Conservation (phyloP, 1,284 basidiomycete genomes). For the Cutaneotrichosporon mucoides region DNA sequence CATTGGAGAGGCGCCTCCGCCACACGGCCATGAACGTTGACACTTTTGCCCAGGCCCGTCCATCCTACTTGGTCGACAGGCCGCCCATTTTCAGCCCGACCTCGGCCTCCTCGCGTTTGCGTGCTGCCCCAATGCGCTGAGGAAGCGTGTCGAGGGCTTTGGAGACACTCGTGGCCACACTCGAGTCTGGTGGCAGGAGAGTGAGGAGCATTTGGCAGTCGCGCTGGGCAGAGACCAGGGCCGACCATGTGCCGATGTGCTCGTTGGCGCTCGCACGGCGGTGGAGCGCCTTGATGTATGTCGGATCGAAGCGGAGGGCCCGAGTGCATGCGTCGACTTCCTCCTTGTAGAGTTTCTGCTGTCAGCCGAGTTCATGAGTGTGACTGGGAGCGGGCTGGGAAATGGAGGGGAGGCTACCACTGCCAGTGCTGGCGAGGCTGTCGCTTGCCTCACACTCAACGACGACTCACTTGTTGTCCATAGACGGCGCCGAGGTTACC, state of each 20-base stretch:
- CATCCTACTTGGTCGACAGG: background rate
- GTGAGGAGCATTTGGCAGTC: slow-evolving; percentile 11
- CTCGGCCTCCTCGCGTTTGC: slow-evolving; percentile 11
- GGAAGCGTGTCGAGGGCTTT: slow-evolving; percentile 13
- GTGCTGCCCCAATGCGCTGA: slow-evolving; percentile 2
- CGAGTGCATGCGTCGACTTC: slow-evolving; percentile 48
- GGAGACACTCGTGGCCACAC: slow-evolving; percentile 4
- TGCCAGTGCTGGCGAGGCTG: background rate
- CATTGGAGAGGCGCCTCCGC: background rate
- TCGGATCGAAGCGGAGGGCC: slow-evolving; percentile 76
- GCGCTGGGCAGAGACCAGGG: slow-evolving; percentile 66
- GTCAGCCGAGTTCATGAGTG: background rate
- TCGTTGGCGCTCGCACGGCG: slow-evolving; percentile 82
- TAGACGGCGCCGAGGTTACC: slow-evolving; percentile 44
- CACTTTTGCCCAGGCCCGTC: background rate
- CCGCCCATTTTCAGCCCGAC: slow-evolving; percentile 9
- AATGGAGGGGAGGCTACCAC: background rate
- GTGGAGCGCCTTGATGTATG: slow-evolving; percentile 82
- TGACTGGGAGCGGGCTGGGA: background rate
- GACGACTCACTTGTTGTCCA: slow-evolving; percentile 46
- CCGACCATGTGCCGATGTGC: slow-evolving; percentile 71
- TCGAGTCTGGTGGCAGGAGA: slow-evolving; percentile 13
- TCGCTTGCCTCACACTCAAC: background rate
- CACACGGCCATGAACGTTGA: background rate
- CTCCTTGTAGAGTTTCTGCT: slow-evolving; percentile 41